Percentiles rank a stretch among this genome's conserved stretches.
These are phyloP conservation scores for Rhizophagus clarus DNA, from an alignment of 192 early-diverging fungal species.

Conservation along the genomic window DNA sequence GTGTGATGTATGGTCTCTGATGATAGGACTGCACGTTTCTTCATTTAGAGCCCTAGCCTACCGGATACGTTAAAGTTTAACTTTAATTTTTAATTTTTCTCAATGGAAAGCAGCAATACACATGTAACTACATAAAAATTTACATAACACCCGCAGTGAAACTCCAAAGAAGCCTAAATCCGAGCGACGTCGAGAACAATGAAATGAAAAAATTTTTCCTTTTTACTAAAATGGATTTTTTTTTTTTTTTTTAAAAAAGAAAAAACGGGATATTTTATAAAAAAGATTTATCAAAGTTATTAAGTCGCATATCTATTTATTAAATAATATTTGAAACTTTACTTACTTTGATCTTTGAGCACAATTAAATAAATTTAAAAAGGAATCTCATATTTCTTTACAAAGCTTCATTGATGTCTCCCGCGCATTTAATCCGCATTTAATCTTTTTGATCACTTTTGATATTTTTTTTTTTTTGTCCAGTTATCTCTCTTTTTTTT, in stretches of 20 bases:
- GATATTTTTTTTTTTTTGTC: not conserved
- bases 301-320: too few relatives aligned
- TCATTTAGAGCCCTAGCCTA: not conserved
- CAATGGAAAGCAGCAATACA: not conserved
- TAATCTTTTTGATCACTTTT: not conserved
- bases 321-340: too few relatives aligned
- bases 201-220: not conserved
- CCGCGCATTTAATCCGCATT: not conserved
- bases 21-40: not conserved
- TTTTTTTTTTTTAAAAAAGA: too few relatives aligned
- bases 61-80: not conserved
- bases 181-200: not conserved
- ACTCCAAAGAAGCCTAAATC: not conserved
- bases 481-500: too few relatives aligned
- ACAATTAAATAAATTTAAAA: not conserved
- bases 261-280: too few relatives aligned
- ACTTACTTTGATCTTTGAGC: not conserved
- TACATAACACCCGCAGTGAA: not conserved
- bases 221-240: too few relatives aligned
- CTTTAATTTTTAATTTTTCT: not conserved
- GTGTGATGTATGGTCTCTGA: too few relatives aligned
- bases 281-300: too few relatives aligned
- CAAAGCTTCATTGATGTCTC: not conserved
- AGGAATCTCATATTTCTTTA: not conserved
- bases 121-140: not conserved